A percentile compares a stretch with the other conserved stretches of the same genome.
Evolutionary conservation across 2,329 filamentous ascomycete genomes (phyloP).

Genomic region (Pseudogymnoascus sp.): DNA sequence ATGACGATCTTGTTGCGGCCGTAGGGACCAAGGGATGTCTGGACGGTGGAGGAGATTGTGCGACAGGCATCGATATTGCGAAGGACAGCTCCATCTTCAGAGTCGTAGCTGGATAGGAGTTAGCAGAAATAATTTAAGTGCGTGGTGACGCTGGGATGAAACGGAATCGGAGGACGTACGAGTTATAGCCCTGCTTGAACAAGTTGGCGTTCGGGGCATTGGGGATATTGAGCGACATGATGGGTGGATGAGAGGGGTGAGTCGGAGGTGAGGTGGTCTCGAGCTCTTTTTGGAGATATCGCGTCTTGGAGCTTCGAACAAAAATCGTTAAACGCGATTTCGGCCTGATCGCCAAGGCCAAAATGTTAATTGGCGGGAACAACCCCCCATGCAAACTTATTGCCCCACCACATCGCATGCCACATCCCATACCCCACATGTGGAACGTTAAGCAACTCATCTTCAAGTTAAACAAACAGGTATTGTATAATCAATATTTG

Average conservation of each 20-base stretch:
- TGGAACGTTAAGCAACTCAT: background rate
- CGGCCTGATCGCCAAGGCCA: constrained; percentile 6
- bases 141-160: background rate
- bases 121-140: constrained; percentile 24
- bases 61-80: constrained; percentile 98
- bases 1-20: constrained; percentile 99
- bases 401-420: background rate
- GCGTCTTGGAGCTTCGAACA: constrained; percentile 5
- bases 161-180: background rate
- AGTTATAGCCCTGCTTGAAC: constrained; percentile 90
- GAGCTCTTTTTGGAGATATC: constrained; percentile 6
- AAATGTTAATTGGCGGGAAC: background rate
- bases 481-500: background rate
- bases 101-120: constrained; percentile 68
- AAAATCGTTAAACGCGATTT: constrained; percentile 9
- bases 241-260: background rate
- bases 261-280: background rate
- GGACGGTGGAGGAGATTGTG: constrained; percentile 89
- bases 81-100: constrained; percentile 96
- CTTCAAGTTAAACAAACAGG: background rate
- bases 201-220: constrained; percentile 86
- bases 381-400: background rate
- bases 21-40: constrained; percentile 93
- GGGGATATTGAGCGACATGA: constrained; percentile 94
- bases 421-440: background rate